Evolutionary conservation across 1,284 basidiomycete genomes (phyloP), one percentile per base, ranked within the genome.

Genomic region (Phlebopus sp.): DNA sequence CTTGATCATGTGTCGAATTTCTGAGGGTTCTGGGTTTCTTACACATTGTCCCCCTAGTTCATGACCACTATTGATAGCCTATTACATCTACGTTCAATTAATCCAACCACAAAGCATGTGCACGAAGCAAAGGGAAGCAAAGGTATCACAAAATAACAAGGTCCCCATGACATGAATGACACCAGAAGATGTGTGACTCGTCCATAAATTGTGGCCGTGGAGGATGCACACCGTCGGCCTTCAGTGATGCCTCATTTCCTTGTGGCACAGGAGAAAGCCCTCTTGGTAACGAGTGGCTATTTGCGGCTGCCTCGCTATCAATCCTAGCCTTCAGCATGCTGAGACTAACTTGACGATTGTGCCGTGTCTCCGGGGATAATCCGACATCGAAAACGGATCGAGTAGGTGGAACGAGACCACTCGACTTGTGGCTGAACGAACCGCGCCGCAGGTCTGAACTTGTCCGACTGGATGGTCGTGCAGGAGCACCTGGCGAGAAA

Each of bases 251-350:
- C 30, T 68, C 66, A 17, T 30, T n/a, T 2, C 35, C 42, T 37
- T 50, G 49, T 1, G 58, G 63, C 36, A 76, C 71, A 10, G 82
- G 82, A 18, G 84, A 82, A 44, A 78, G 60, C 5, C 76, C 71
- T 41, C 81, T 69, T 15, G 79, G 79, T 1, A 68, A 58, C 0
- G 63, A 56, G 30, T 64, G 61, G 15, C 54, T 51, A 18, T 59
- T 60, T 41, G 64, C 60, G 14, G 76, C 79, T 13, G 76, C 69
- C 64, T 90, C 87, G 63, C 84, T 84, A 52, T 90, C 88, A 65
- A 95, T 93, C 37, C 92, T 81, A 21, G 90, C 91, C 64, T 92
- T 92, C 45, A 95, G 79, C 81, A 93, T 92, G 59, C 83, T 83
- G 51, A 95, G 69, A 63, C 90, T 92, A 51, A 91, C 82, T 59